Evolutionary conservation across 2,329 filamentous ascomycete species (phyloP).

Genomic region (Lachnellula hyalina): DNA sequence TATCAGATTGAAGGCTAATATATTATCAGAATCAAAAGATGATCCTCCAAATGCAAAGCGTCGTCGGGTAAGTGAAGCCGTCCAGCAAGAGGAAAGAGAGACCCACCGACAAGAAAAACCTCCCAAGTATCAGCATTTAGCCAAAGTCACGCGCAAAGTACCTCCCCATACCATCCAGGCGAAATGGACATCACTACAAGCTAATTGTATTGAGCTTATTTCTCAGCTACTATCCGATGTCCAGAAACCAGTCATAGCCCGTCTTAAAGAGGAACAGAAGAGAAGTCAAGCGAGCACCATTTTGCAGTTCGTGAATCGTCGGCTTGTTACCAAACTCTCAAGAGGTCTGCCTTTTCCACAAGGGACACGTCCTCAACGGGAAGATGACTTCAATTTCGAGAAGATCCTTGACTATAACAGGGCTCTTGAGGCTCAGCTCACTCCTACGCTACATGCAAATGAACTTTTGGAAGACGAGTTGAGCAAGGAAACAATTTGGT

Average conservation of each 20-base stretch:
- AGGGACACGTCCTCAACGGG: conserved; percentile 42
- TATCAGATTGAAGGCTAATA: not conserved
- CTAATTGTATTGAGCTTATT: conserved; percentile 50
- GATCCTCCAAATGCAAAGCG: conserved; percentile 1
- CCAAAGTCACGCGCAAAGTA: conserved; percentile 46
- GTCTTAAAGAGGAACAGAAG: conserved; percentile 41
- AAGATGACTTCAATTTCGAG: conserved; percentile 61
- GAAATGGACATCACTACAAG: conserved; percentile 59
- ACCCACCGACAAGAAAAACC: conserved; percentile 5
- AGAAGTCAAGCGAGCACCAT: conserved; percentile 44
- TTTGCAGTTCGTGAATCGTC: conserved; percentile 49
- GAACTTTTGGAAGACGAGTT: conserved; percentile 55
- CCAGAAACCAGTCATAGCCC: conserved; percentile 56
- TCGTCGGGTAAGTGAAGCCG: not conserved
- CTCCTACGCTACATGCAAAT: conserved; percentile 57
- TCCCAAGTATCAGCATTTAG: conserved; percentile 44
- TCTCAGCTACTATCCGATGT: conserved; percentile 51
- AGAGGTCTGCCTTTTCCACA: conserved; percentile 64
- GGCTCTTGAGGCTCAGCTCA: conserved; percentile 52
- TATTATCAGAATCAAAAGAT: conserved; percentile 1
- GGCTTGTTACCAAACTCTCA: conserved; percentile 52
- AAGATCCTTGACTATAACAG: conserved; percentile 55
- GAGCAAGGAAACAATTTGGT: conserved; percentile 47
- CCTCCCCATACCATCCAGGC: conserved; percentile 61
- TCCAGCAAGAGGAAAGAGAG: conserved; percentile 4